Evolutionary conservation across 495 filamentous ascomycete species (phyloP).

Genomic region (Penicillium simplicissimum): DNA sequence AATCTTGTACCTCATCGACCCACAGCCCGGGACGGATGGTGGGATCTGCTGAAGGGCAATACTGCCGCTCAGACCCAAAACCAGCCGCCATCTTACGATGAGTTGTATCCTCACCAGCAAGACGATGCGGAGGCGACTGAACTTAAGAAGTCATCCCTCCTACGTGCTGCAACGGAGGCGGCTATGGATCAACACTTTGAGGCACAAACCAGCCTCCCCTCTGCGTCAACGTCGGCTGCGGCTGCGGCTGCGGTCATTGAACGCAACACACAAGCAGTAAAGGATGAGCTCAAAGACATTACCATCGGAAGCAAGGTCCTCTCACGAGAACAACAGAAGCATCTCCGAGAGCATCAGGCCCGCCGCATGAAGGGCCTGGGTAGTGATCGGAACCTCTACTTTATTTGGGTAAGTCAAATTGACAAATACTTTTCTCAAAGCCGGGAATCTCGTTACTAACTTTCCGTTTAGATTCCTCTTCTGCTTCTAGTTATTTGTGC

Average conservation of each 20-base stretch:
- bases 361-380: conserved; percentile 72
- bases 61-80: conserved; percentile 44
- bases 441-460: conserved; percentile 27
- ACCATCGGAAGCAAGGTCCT: conserved; percentile 48
- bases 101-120: conserved; percentile 66
- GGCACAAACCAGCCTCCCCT: conserved; percentile 48
- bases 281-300: conserved; percentile 45
- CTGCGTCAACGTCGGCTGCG: conserved; percentile 17
- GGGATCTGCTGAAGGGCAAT: conserved; percentile 61
- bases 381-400: conserved; percentile 77
- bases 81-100: conserved; percentile 76
- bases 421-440: background rate
- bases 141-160: conserved; percentile 61
- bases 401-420: conserved; percentile 72
- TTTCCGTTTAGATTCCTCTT: conserved; percentile 39
- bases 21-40: conserved; percentile 62
- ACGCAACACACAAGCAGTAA: conserved; percentile 40
- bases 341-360: conserved; percentile 69
- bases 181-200: conserved; percentile 69
- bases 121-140: conserved; percentile 45
- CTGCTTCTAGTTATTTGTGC: conserved; percentile 63
- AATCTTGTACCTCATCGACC: conserved; percentile 66
- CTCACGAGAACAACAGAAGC: conserved; percentile 73
- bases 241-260: conserved; percentile 27
- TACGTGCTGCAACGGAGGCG: conserved; percentile 63